These are phyloP conservation scores for Sophora flavescens DNA, from an alignment of 306 rosid species.

Conservation along the genomic window DNA sequence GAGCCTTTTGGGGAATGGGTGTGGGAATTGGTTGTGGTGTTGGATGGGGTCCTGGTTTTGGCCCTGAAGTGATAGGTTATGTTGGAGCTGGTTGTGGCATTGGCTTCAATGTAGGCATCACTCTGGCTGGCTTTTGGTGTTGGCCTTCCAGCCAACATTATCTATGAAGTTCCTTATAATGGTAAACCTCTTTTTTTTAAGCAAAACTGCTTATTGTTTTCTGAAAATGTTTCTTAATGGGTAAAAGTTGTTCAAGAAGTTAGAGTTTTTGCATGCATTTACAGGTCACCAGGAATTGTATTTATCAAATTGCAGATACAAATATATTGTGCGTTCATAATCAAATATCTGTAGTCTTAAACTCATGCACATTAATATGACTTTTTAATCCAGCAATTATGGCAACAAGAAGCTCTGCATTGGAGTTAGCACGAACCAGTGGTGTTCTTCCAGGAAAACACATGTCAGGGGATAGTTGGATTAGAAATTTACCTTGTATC, in stretches of 20 bases:
- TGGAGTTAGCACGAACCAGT: slow-evolving; percentile 54
- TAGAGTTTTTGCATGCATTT: slow-evolving; percentile 28
- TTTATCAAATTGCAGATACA: slow-evolving; percentile 26
- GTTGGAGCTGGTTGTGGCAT: slow-evolving; percentile 98
- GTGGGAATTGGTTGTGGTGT: slow-evolving; percentile 93
- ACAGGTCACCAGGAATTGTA: slow-evolving; percentile 7
- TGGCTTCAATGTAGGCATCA: slow-evolving; percentile 90
- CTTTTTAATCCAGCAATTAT: slow-evolving; percentile 58
- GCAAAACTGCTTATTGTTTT: slow-evolving; percentile 24
- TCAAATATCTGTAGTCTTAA: slow-evolving; percentile 34
- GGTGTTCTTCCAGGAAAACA: slow-evolving; percentile 47
- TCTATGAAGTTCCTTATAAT: slow-evolving; percentile 62
- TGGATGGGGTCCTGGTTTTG: slow-evolving; percentile 99
- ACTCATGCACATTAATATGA: slow-evolving; percentile 4
- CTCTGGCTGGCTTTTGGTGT: slow-evolving; percentile 79
- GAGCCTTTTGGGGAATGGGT: slow-evolving; percentile 98
- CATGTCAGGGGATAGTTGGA: slow-evolving; percentile 54
- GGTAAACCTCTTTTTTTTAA: slow-evolving; percentile 54
- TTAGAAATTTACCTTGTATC: slow-evolving; percentile 52
- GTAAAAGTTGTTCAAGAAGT: background rate
- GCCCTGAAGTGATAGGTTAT: slow-evolving; percentile 90
- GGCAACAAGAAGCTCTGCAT: slow-evolving; percentile 64
- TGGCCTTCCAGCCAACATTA: slow-evolving; percentile 79
- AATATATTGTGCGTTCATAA: slow-evolving; percentile 34
- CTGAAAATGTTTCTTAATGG: slow-evolving; percentile 21